Evolutionary conservation across 257 asterid genomes (phyloP).

Genomic region (Rhazya stricta): DNA sequence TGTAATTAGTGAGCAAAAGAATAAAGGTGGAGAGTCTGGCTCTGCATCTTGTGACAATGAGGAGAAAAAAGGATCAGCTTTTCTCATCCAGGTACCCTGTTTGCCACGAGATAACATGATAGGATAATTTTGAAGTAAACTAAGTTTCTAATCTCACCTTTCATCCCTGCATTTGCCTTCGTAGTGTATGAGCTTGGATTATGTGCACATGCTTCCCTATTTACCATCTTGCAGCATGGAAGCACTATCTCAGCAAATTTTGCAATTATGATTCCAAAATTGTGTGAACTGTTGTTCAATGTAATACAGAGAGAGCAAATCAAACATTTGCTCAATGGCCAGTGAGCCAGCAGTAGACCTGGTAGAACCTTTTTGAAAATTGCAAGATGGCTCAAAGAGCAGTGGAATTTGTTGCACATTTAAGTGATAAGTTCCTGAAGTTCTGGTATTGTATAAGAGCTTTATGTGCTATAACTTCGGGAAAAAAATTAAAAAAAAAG

Average conservation of each 20-base stretch:
- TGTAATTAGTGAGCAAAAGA: conserved; percentile 23
- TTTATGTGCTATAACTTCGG: not conserved
- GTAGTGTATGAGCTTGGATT: conserved; percentile 1
- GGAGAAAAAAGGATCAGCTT: conserved; percentile 67
- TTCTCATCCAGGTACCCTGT: conserved; percentile 61
- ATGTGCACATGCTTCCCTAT: not conserved
- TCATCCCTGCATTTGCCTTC: not conserved
- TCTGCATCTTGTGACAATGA: conserved; percentile 37
- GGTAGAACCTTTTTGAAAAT: not conserved
- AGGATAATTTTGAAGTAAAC: not conserved
- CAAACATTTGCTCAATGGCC: not conserved
- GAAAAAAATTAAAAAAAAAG: too few species aligned
- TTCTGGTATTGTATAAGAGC: not conserved
- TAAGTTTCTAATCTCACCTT: not conserved
- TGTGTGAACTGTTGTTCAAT: not conserved
- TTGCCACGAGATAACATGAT: not conserved
- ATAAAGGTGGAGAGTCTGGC: conserved; percentile 23
- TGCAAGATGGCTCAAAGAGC: not conserved
- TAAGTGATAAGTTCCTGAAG: not conserved
- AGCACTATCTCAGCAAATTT: not conserved
- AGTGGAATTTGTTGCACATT: not conserved
- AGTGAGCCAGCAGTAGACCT: not conserved
- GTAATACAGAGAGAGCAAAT: not conserved
- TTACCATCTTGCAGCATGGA: not conserved
- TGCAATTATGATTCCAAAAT: not conserved